These are phyloP conservation scores for Lactarius sp. DNA, from an alignment of 768 basidiomycete species.

Conservation along the genomic window DNA sequence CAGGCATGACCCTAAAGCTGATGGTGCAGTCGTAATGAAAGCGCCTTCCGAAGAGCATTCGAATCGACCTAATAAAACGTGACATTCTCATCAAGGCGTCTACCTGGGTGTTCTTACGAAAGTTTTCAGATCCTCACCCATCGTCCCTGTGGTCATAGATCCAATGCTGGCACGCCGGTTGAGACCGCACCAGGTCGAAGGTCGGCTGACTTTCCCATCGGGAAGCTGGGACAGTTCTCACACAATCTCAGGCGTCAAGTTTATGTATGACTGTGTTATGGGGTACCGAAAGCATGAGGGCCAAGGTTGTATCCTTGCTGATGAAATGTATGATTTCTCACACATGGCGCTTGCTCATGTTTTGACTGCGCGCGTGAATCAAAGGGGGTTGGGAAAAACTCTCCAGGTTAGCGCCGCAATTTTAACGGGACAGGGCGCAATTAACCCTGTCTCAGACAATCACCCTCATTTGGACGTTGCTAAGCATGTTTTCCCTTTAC, in stretches of 20 bases:
- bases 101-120: neutral
- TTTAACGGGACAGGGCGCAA: neutral
- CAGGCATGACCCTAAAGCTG: slow-evolving; percentile 73
- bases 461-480: slow-evolving; percentile 84
- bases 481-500: slow-evolving; percentile 53
- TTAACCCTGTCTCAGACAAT: slow-evolving; percentile 58
- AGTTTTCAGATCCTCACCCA: slow-evolving; percentile 46
- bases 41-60: slow-evolving; percentile 64
- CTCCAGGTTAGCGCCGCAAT: slow-evolving; percentile 48
- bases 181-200: slow-evolving; percentile 88
- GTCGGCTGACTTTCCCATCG: slow-evolving; percentile 33
- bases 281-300: slow-evolving; percentile 87
- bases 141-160: slow-evolving; percentile 86
- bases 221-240: neutral
- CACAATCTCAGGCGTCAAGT: slow-evolving; percentile 56
- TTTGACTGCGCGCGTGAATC: slow-evolving; percentile 10
- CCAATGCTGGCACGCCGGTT: slow-evolving; percentile 73
- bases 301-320: slow-evolving; percentile 92
- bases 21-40: slow-evolving; percentile 84
- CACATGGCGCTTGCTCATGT: slow-evolving; percentile 2
- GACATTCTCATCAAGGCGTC: neutral
- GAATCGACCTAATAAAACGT: slow-evolving; percentile 69
- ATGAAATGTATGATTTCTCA: slow-evolving; percentile 68
- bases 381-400: slow-evolving; percentile 97
- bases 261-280: slow-evolving; percentile 96